Conservation (phyloP, 805 yeast genomes). For the Candida vartiovaarae region DNA sequence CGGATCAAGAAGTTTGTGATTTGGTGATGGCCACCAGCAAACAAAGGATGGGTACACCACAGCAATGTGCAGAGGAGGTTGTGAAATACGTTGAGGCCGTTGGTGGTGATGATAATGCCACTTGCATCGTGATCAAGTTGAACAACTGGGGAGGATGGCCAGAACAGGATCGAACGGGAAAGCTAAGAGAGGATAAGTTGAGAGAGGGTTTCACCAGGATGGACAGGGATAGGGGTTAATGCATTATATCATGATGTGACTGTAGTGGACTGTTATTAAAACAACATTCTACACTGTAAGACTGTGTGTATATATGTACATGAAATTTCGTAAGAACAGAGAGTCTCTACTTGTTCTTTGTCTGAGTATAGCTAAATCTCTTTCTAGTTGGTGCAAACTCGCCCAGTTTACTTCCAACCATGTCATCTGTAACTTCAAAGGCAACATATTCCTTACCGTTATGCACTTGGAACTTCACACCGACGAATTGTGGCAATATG, state of each 20-base stretch:
- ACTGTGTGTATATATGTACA: background rate
- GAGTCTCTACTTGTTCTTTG: conserved; percentile 45
- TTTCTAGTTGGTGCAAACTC: conserved; percentile 94
- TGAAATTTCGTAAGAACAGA: too few relatives aligned
- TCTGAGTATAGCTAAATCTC: conserved; percentile 74
- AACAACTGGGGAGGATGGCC: conserved; percentile 97
- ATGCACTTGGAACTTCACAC: conserved; percentile 89
- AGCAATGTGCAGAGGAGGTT: conserved; percentile 77
- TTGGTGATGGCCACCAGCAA: conserved; percentile 71
- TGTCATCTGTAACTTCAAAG: conserved; percentile 80
- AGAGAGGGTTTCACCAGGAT: conserved; percentile 30
- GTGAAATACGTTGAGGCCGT: conserved; percentile 76
- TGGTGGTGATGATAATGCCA: conserved; percentile 95
- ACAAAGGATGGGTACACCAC: conserved; percentile 45
- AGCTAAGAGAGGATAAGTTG: conserved; percentile 64
- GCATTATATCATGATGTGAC: background rate
- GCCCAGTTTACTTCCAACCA: conserved; percentile 95
- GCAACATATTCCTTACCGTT: conserved; percentile 94
- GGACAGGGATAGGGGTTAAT: conserved; percentile 4
- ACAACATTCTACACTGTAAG: background rate
- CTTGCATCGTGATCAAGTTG: conserved; percentile 73
- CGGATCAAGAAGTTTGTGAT: conserved; percentile 91
- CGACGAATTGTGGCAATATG: conserved; percentile 91
- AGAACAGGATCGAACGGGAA: conserved; percentile 73
- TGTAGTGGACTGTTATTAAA: background rate